Evolutionary conservation across 2,329 filamentous ascomycete species (phyloP).

Genomic region (Ceratocystis lukuohia): DNA sequence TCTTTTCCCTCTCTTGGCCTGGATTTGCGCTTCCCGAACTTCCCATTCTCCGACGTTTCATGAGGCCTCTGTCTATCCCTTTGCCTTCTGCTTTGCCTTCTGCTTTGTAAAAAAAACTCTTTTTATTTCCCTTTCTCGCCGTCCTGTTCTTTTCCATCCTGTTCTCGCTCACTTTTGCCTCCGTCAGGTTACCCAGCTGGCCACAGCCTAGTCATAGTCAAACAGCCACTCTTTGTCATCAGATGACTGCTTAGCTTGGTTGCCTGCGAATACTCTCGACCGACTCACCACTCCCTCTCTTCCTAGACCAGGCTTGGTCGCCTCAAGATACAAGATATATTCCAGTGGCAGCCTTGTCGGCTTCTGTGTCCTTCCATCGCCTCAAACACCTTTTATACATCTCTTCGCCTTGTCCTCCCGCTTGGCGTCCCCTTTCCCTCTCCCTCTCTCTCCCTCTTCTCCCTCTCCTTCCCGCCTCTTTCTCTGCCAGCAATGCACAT

Average conservation of each 20-base stretch:
- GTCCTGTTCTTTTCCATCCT: background rate
- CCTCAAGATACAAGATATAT: background rate
- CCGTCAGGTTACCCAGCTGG: slow-evolving; percentile 5
- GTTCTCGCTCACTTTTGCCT: background rate
- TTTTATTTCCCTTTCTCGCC: background rate
- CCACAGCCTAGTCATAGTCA: slow-evolving; percentile 5
- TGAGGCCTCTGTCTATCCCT: background rate
- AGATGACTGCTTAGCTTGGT: slow-evolving; percentile 17
- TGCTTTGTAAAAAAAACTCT: background rate
- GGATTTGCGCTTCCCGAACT: background rate
- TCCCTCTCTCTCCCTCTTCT: background rate
- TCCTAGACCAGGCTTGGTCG: background rate
- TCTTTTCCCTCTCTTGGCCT: slow-evolving; percentile 4
- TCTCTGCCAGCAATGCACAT: slow-evolving; percentile 13
- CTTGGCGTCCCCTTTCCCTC: background rate
- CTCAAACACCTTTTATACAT: background rate
- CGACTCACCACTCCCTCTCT: background rate
- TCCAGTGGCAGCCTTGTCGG: background rate
- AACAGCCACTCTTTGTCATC: slow-evolving; percentile 9
- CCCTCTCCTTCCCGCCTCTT: background rate
- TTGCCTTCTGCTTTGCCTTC: background rate
- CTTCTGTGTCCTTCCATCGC: background rate
- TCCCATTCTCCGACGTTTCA: background rate
- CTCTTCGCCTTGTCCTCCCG: background rate
- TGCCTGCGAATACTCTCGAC: slow-evolving; percentile 14